Evolutionary conservation across 441 rosid species (phyloP), one percentile per base, ranked within the genome.

Genomic region (Populus hybrid): DNA sequence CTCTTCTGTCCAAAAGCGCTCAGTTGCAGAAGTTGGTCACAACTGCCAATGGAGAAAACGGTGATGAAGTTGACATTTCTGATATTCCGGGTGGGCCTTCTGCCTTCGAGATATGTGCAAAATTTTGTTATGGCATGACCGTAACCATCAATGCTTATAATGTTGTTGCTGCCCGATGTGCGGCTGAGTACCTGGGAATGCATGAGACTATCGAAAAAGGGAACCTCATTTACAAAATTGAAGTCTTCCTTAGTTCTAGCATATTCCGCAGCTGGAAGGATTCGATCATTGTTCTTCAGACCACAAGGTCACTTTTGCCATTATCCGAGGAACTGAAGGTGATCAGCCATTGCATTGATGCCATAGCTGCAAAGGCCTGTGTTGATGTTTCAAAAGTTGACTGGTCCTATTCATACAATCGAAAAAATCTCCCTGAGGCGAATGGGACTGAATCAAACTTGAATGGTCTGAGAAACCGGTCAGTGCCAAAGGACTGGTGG

Each of bases 401-500:
- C 75, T 93, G 98, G 97, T 93, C 98, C 11, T 93, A 91, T 70
- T 79, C 91, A 5, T 91, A 89, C 75, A 91, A 90, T 79, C 84
- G 86, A 68, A 89, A 88, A 88, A 91, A 91, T 79, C 87, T 88
- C 57, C 85, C 85, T 0, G 92, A 89, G 78, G 94, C 90, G 78
- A 90, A 79, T 82, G 92, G 75, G n/a, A 82, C 79, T n/a, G 86
- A 81, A 69, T 72, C 80, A 42, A 77, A 74, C 74, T 74, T 16
- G 26, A 86, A 86, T 76, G 83, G 82, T 72, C 64, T 83, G 18
- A 87, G 86, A 73, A 84, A 79, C 78, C 82, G 89, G 19, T 80
- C 79, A 14, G 98, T 91, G 75, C 97, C 92, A 6, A 79, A 65
- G 82, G 98, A 93, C 78, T 91, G 97, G 97, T 93, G 98, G 98